A percentile compares a stretch with the other conserved stretches of the same genome.
Conservation (phyloP, 768 basidiomycete species). For the Coprinellus aureogranulatus region DNA sequence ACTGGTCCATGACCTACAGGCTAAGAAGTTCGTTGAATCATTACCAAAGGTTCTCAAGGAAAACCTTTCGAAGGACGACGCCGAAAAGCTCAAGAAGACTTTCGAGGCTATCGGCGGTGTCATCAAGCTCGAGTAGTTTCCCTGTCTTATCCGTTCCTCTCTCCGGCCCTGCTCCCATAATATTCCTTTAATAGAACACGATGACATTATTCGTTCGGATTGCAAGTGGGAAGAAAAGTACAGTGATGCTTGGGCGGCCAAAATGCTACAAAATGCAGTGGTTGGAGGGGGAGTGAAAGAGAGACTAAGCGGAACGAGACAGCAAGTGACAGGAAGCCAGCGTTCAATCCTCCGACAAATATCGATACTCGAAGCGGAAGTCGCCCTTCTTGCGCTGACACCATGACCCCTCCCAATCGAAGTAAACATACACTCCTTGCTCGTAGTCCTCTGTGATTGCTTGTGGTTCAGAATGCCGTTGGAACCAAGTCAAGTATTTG, state of each 20-base stretch:
- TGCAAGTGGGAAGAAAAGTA: constrained; percentile 17
- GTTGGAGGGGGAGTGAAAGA: constrained; percentile 5
- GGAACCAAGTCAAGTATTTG: constrained; percentile 99
- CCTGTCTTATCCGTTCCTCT: constrained; percentile 13
- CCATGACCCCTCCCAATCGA: constrained; percentile 99
- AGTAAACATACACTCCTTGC: constrained; percentile 98
- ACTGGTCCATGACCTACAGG: too few relatives aligned
- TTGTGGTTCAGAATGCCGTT: constrained; percentile 95
- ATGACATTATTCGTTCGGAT: constrained; percentile 4
- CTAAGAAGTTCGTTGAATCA: constrained; percentile 99
- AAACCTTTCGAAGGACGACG: constrained; percentile 93
- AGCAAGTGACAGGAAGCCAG: too few relatives aligned
- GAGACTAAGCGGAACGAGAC: neutral
- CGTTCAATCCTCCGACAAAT: constrained; percentile 84
- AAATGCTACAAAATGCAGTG: constrained; percentile 10
- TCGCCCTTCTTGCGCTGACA: constrained; percentile 97
- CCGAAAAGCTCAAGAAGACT: constrained; percentile 91
- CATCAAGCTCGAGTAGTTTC: constrained; percentile 72
- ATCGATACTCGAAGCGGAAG: constrained; percentile 95
- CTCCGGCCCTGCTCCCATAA: constrained; percentile 12
- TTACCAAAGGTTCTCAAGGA: constrained; percentile 92
- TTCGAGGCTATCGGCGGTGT: constrained; percentile 88
- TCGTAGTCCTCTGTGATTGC: constrained; percentile 99
- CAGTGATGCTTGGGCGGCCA: constrained; percentile 16
- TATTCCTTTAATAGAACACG: constrained; percentile 9